Conservation (phyloP, 148 eudicot species). For the Oxyria digyna region DNA sequence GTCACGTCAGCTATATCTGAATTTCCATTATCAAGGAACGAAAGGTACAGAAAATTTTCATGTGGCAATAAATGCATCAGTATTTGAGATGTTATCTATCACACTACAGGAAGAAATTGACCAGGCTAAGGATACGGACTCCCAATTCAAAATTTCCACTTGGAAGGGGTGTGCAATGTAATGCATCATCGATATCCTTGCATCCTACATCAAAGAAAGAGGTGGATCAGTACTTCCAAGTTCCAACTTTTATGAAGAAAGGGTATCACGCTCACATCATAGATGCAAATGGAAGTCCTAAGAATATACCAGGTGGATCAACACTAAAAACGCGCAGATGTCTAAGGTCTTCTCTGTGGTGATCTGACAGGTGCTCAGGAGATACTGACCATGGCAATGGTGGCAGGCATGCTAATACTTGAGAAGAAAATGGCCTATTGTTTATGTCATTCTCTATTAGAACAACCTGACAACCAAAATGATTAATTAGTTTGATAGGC, state of each 20-base stretch:
- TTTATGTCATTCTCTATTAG: slow-evolving; percentile 92
- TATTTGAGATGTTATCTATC: background rate
- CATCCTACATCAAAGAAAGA: slow-evolving; percentile 46
- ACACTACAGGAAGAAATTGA: background rate
- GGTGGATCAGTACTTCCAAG: background rate
- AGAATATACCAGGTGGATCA: slow-evolving; percentile 80
- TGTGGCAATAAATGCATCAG: background rate
- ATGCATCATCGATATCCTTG: slow-evolving; percentile 96
- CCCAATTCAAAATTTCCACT: slow-evolving; percentile 91
- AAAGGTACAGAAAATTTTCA: background rate
- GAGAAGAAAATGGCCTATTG: slow-evolving; percentile 76
- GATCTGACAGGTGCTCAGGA: slow-evolving; percentile 61
- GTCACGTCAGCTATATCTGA: slow-evolving; percentile 98
- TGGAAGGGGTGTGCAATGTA: slow-evolving; percentile 80
- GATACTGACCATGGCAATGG: slow-evolving; percentile 95
- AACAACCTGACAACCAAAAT: slow-evolving; percentile 58
- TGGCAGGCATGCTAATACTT: slow-evolving; percentile 92
- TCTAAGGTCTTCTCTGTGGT: slow-evolving; percentile 84
- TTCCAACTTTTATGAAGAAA: background rate
- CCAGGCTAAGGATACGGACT: slow-evolving; percentile 80
- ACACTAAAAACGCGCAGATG: slow-evolving; percentile 83
- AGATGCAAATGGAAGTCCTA: background rate
- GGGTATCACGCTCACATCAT: background rate
- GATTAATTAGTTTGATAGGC: background rate
- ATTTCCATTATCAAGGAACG: slow-evolving; percentile 36